Evolutionary conservation across 768 basidiomycete species (phyloP), one percentile per base, ranked within the genome.

Genomic region (Sporobolomyces pararoseus): DNA sequence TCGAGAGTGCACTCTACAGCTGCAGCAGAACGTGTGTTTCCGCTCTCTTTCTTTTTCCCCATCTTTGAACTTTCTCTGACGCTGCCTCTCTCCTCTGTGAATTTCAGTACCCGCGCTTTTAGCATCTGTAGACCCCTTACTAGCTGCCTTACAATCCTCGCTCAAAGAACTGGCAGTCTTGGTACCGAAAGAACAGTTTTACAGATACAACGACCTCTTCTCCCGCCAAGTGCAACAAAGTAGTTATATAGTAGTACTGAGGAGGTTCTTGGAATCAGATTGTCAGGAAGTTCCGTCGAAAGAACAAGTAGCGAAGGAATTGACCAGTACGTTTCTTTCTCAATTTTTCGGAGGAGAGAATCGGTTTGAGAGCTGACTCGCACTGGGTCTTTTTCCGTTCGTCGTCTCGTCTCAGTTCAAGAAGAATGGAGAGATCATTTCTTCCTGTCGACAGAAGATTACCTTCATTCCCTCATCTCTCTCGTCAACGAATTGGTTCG

Each of bases 401-500:
- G 13, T 13, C 21, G 46, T 14, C 6, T 23, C 31, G 25, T 25
- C 51, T 55, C n/a, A 80, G 80, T 81, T 61, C 63, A 78, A 47
- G 64, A 70, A 4, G 76, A 77, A 16, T 77, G 75, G 70, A 60
- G 68, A 2, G 78, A 78, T 42, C 75, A 77, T 25, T 58, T 82
- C 53, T 75, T 78, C 46, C 72, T 82, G 14, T 76, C 78, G 3
- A 79, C 80, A 3, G 82, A 82, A 55, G 82, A 82, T 57, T 82
- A 82, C 72, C 76, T 82, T 9, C 81, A 82, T 51, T 79, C 78
- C 17, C 78, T 82, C 17, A 81, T 82, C 50, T 79, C 79, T 0
- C 77, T 80, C 39, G 78, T 80, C 27, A 80, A 80, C 63, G 81
- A 81, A 66, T 76, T 81, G 25, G 80, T 80, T 29, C 51, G 79